Evolutionary conservation across 768 basidiomycete genomes (phyloP), one percentile per base, ranked within the genome.

Genomic region (Xerocomus spinulosus): DNA sequence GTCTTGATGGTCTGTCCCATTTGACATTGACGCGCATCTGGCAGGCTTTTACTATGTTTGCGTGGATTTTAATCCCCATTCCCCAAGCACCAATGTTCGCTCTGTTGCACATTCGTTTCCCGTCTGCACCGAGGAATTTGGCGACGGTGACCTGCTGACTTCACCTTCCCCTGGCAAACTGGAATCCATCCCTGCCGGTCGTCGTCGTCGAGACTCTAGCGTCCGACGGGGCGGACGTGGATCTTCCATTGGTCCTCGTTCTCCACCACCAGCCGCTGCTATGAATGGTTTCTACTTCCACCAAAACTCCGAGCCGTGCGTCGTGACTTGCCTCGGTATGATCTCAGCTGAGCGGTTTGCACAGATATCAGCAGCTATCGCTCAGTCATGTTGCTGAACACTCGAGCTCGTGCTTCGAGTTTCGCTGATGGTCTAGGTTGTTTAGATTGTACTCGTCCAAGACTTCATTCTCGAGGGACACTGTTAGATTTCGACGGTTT

Each of bases 41-140:
- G n/a, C 63, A 87, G 93, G 92, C 26, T 94, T 96, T 70, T 96
- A 94, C 70, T 95, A 92, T 59, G 88, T 94, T 47, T 91, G 92
- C 64, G 88, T 96, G 34, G 93, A 96, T 64, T 88, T 93, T 62
- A 87, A 87, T 58, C 87, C 90, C 5, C 74, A 77, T 15, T 67
- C 76, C 26, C 61, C 69, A 10, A 61, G 70, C 18, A 53, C 69
- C 25, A 67, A 58, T 42, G 55, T 63, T 28, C 61, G 69, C 36
- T 54, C 61, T 3, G 52, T 70, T 24, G 59, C 73, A 12, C 68
- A 72, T 40, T 62, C 68, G 7, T 66, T 64, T 29, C 70, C 74
- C 43, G 62, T 56, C 33, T 70, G 56, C 38, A 35, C 55, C 50
- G 51, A 64, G 45, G 57, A 69, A 48, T 52, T 35, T 5, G 57